Conservation (phyloP, 768 basidiomycete genomes). For the Roridomyces roridus region DNA sequence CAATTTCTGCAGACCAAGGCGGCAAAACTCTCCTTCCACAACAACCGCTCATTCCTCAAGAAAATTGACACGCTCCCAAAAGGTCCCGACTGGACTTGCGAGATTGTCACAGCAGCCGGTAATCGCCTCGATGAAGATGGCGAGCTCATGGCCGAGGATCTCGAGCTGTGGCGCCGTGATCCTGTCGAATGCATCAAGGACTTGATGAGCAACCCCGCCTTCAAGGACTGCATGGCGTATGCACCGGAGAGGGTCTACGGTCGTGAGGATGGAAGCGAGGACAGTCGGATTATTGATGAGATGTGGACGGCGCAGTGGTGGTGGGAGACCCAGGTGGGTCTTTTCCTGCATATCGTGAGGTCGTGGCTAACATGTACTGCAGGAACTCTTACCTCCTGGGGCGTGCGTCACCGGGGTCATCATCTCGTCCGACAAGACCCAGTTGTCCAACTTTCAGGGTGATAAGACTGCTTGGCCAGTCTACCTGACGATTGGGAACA, state of each 20-base stretch:
- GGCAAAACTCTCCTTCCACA: neutral
- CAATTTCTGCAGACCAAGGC: neutral
- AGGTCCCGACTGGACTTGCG: constrained; percentile 30
- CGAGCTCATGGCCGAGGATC: neutral
- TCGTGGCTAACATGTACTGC: neutral
- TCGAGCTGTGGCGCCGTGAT: constrained; percentile 14
- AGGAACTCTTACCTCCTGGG: constrained; percentile 1
- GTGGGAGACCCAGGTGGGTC: constrained; percentile 32
- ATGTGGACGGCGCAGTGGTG: too few relatives aligned
- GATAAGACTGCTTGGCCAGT: constrained; percentile 25
- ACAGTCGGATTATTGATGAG: constrained; percentile 21
- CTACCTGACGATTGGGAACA: constrained; percentile 42
- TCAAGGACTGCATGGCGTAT: constrained; percentile 29
- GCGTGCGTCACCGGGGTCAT: constrained; percentile 33
- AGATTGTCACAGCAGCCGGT: constrained; percentile 24
- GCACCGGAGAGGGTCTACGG: constrained; percentile 27
- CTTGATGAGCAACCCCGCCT: constrained; percentile 15
- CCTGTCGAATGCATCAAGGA: constrained; percentile 30
- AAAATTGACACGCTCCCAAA: constrained; percentile 27
- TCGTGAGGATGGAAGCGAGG: too few relatives aligned
- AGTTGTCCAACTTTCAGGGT: constrained; percentile 30
- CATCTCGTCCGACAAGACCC: constrained; percentile 40
- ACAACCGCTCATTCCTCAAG: constrained; percentile 22
- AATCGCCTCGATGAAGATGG: constrained; percentile 2
- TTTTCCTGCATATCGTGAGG: neutral